A percentile compares a stretch with the other conserved stretches of the same genome.
Conservation (phyloP, 257 asterid species). For the Solanum phureja region DNA sequence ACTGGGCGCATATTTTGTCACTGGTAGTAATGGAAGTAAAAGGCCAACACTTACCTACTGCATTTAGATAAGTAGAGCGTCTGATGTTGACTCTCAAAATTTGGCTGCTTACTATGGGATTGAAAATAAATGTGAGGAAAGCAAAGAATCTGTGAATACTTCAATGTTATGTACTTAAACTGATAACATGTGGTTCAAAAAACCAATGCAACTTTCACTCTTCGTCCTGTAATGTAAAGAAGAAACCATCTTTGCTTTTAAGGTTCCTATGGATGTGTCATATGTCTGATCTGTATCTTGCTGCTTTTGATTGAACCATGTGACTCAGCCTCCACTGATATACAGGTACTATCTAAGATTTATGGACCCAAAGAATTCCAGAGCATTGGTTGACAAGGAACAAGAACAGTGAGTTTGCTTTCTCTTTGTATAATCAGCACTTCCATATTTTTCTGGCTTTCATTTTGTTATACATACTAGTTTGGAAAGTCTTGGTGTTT, state of each 20-base stretch:
- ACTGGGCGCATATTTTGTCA: neutral
- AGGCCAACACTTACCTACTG: neutral
- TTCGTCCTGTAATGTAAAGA: neutral
- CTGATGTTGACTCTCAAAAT: neutral
- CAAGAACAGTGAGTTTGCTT: conserved; percentile 57
- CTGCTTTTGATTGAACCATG: neutral
- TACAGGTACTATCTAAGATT: conserved; percentile 97
- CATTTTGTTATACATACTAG: neutral
- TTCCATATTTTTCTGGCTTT: neutral
- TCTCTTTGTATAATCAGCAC: neutral
- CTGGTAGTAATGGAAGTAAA: neutral
- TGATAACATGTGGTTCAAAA: neutral
- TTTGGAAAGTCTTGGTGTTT: neutral
- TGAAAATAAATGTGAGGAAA: neutral
- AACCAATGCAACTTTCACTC: neutral
- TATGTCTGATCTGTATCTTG: neutral
- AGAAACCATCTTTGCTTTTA: neutral
- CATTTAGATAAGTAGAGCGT: neutral
- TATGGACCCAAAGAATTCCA: conserved; percentile 85
- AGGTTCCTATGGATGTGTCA: neutral
- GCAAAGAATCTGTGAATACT: neutral
- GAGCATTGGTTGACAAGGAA: conserved; percentile 71
- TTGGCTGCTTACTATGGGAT: neutral
- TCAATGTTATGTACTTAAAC: neutral
- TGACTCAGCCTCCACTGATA: neutral